Percentiles rank a stretch among this genome's conserved stretches.
phyloP scores from a whole-genome alignment of 2,329 filamentous ascomycete species.

The Gaeumannomyces tritici region DNA sequence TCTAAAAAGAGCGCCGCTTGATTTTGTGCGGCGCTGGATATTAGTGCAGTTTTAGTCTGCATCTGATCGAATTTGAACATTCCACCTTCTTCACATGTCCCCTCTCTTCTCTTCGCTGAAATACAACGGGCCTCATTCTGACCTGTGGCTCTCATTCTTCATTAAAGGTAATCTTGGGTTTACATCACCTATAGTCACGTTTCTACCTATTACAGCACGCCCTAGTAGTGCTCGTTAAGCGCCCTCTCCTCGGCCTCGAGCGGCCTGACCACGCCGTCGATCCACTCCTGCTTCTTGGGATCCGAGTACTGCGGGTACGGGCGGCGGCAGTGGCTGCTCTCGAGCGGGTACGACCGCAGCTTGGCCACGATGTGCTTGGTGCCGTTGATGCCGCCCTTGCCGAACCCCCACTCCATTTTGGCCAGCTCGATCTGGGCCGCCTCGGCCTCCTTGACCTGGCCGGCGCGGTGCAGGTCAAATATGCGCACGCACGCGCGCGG shows the following conservation, averaged over 20 bases:
- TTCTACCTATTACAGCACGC: neutral
- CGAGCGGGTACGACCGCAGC: constrained; percentile 38
- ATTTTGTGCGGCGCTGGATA: too few relatives aligned
- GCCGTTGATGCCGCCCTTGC: constrained; percentile 49
- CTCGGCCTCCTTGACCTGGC: constrained; percentile 36
- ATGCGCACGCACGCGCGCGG: constrained; percentile 40
- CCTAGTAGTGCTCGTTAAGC: constrained; percentile 2
- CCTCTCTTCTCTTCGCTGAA: too few relatives aligned
- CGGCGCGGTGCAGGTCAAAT: constrained; percentile 36
- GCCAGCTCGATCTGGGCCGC: constrained; percentile 40
- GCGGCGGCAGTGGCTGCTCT: constrained; percentile 40
- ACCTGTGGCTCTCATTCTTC: too few relatives aligned
- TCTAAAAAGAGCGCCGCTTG: too few relatives aligned
- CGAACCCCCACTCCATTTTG: constrained; percentile 45
- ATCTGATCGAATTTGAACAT: too few relatives aligned
- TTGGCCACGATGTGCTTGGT: constrained; percentile 51
- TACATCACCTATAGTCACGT: too few relatives aligned
- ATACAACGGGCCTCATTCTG: too few relatives aligned
- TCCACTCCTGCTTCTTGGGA: constrained; percentile 34
- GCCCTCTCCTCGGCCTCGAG: constrained; percentile 11
- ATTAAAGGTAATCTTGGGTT: too few relatives aligned
- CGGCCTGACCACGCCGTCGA: constrained; percentile 14
- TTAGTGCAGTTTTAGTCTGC: too few relatives aligned
- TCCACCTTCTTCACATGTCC: too few relatives aligned
- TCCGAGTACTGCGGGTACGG: constrained; percentile 41